Conservation (phyloP, 208 protist species). For the Histomonas meleagridis region DNA sequence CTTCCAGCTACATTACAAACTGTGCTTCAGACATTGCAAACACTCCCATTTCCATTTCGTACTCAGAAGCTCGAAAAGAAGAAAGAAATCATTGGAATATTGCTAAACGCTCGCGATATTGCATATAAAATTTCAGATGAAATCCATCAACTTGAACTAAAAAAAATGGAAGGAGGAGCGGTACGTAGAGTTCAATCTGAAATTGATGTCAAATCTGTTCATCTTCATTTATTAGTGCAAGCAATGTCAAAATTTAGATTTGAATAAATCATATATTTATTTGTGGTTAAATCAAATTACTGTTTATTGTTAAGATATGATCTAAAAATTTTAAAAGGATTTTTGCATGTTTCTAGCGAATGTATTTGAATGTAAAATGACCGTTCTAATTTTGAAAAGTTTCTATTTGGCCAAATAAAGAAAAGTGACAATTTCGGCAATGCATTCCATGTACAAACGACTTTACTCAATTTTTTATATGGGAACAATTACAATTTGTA, state of each 20-base stretch:
- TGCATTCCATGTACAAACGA: neutral
- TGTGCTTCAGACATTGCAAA: neutral
- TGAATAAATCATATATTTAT: neutral
- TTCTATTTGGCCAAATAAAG: too few species aligned
- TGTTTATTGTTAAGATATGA: too few species aligned
- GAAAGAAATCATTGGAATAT: neutral
- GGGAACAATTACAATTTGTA: neutral
- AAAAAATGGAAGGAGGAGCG: neutral
- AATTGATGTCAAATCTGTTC: constrained; percentile 2
- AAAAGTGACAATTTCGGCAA: neutral
- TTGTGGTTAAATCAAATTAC: too few species aligned
- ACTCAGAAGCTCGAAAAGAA: constrained; percentile 5
- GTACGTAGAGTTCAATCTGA: neutral
- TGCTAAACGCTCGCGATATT: constrained; percentile 17
- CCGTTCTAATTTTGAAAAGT: too few species aligned
- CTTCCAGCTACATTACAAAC: neutral
- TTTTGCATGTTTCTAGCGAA: too few species aligned
- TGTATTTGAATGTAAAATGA: too few species aligned
- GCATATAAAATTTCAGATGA: neutral
- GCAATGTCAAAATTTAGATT: constrained; percentile 25
- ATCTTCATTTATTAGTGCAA: neutral
- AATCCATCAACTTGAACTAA: neutral
- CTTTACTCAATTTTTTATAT: neutral
- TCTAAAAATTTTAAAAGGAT: too few species aligned
- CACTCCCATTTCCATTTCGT: constrained; percentile 1